Base-by-base conservation (phyloP, 2,329 filamentous ascomycete genomes). In the Ophiostoma montium region DNA sequence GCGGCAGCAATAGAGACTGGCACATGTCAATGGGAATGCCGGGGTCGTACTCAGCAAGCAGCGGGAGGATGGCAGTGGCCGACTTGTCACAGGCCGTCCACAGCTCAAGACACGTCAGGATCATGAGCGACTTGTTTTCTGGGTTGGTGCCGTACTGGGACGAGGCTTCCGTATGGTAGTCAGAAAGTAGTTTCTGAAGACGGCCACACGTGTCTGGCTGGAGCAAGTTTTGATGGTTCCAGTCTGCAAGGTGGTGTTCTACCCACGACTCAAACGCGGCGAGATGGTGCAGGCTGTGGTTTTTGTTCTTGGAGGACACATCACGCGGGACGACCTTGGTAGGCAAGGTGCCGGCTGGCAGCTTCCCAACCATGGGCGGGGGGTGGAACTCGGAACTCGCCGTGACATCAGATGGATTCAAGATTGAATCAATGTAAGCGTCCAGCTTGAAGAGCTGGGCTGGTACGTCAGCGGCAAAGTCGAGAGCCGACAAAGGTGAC, bases 1-100 rank as follows among this genome's bases (percentile, higher is more conserved):
- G 61, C 0, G 68, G 66, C 1, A 81, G 59, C 0, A 72, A 50
- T 0, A 81, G 61, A 2, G 61, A 64, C 21, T 70, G 60, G 3
- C 75, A 63, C 0, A 72, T 48, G 0, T 55, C 39, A 0, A 47
- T 11, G 0, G 66, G 64, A 1, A 82, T 57, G 4, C 67, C 67
- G 0, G 70, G 64, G 7, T 66, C 57, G 52, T 76, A 82, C 0
- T 74, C 58, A 0, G 6, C 8, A 0, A 82, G 56, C 5, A 75
- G 52, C 0, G 66, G 61, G n/a, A 66, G 62, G 0, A 61, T 49
- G 1, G 49, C 13, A 1, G 65, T 61, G 1, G 70, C 69, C 2
- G 64, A 62, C 46, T 63, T 70, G 52, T 83, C 78, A 31, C 71
- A 68, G 0, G 71, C 72, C 8, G 75, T 57, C 79, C 78, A 83